Base-by-base conservation (phyloP, 768 basidiomycete species). In the Pleurotus salmoneostramineus region DNA sequence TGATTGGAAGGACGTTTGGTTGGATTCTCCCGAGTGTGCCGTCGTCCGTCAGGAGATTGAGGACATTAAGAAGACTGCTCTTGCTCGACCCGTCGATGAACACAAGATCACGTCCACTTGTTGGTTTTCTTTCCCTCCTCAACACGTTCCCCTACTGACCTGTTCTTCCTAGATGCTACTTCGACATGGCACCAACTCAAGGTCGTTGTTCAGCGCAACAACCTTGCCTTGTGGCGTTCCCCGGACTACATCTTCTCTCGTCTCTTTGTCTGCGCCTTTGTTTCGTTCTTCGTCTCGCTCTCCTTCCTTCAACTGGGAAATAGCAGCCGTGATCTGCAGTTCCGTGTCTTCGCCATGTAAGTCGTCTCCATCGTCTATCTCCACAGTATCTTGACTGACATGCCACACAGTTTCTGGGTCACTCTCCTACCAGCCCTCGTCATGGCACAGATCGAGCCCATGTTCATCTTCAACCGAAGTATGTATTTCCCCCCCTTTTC, bases 1-100 rank as follows among this genome's bases (percentile, higher is more conserved):
- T 34, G 93, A 96, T 65, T 96, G 94, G 94, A 85, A 85, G 56
- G 84, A 91, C 60, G 76, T 93, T 50, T 96, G 94, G 94, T 70
- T 82, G 14, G 83, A 88, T 37, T 92, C 88, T 4, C 75, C 83
- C 0, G 88, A 95, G 70, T 79, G 64, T 56, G 58, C 69, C 46
- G 63, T 61, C 27, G 75, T 77, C 33, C 72, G 68, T 21, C 64
- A 63, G 31, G 78, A 84, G 58, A 83, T 85, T 33, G 63, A 67
- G 6, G 62, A 61, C 3, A 80, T 85, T 65, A 83, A 83, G 63
- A 60, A 62, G 10, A 74, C 75, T 17, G 82, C 78, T 1, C 70
- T 84, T 31, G 69, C 79, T 6, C 66, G 68, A 40, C 77, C 79
- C 0, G 70, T 72, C 6, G 60, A 74, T 7, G 72, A 74, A 35